Conservation (phyloP, 75 land plant genomes). For the Pinus taeda region DNA sequence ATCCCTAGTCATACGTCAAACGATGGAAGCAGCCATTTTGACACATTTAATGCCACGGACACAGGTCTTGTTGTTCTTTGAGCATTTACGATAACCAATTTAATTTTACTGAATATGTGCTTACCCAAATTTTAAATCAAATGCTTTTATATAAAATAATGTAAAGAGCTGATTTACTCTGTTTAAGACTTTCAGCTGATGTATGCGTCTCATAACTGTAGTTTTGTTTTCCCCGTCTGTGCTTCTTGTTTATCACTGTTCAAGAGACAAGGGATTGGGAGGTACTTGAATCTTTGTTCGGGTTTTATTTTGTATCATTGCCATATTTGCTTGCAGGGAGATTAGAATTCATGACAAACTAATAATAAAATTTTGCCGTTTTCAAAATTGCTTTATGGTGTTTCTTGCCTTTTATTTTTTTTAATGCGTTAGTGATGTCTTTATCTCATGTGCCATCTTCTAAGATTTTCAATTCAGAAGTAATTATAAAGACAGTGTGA, state of each 20-base stretch:
- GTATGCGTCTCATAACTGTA: too few species aligned
- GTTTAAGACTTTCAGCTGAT: too few species aligned
- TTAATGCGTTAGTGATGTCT: background rate
- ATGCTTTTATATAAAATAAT: background rate
- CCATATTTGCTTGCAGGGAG: background rate
- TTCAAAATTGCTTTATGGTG: background rate
- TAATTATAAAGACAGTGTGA: too few species aligned
- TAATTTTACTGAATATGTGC: background rate
- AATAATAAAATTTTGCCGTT: too few species aligned
- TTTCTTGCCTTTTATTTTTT: background rate
- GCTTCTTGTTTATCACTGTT: background rate
- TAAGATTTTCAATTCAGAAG: background rate
- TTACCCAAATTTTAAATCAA: background rate
- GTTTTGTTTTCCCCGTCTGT: too few species aligned
- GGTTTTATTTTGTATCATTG: background rate
- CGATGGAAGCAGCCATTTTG: constrained; percentile 94
- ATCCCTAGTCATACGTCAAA: constrained; percentile 95
- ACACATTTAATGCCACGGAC: constrained; percentile 90
- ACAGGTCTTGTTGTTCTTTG: constrained; percentile 45
- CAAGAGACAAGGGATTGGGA: background rate
- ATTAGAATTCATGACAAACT: background rate
- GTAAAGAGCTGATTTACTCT: too few species aligned
- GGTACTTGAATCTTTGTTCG: background rate
- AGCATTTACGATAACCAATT: background rate
- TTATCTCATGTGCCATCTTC: background rate